Evolutionary conservation across 768 basidiomycete genomes (phyloP).

Genomic region (Suillus cothurnatus): DNA sequence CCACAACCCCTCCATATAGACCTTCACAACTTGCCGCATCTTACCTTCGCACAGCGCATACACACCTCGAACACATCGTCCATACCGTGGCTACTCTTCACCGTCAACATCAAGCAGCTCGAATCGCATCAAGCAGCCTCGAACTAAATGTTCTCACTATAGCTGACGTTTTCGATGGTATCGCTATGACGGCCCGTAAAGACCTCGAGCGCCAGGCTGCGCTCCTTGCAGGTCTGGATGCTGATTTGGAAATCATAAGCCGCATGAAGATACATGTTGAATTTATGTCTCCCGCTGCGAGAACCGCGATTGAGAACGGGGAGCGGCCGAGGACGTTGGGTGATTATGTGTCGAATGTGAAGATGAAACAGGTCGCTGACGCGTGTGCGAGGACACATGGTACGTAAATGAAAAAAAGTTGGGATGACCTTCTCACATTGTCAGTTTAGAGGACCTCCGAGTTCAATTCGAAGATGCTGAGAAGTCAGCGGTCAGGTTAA

Average conservation of each 20-base stretch:
- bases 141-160: constrained; percentile 75
- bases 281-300: constrained; percentile 67
- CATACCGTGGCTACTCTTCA: constrained; percentile 54
- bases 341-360: constrained; percentile 77
- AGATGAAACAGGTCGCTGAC: constrained; percentile 81
- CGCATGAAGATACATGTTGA: constrained; percentile 72
- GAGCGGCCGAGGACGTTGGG: constrained; percentile 69
- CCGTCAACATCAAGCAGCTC: constrained; percentile 68
- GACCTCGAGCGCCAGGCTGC: constrained; percentile 70
- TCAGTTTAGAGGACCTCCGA: constrained; percentile 55
- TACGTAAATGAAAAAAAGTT: constrained; percentile 32
- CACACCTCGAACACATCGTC: constrained; percentile 64
- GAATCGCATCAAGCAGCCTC: constrained; percentile 71
- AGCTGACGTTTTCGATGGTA: constrained; percentile 66
- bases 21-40: constrained; percentile 67
- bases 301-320: constrained; percentile 72
- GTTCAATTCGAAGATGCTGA: constrained; percentile 57
- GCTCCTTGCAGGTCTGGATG: constrained; percentile 63
- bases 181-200: constrained; percentile 52
- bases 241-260: constrained; percentile 72
- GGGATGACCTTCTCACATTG: constrained; percentile 1
- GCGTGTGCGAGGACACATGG: constrained; percentile 71
- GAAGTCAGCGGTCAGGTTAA: constrained; percentile 52
- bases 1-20: constrained; percentile 73
- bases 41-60: constrained; percentile 62